Conservation (phyloP, 2,329 filamentous ascomycete species). For the Exserohilum turcica region DNA sequence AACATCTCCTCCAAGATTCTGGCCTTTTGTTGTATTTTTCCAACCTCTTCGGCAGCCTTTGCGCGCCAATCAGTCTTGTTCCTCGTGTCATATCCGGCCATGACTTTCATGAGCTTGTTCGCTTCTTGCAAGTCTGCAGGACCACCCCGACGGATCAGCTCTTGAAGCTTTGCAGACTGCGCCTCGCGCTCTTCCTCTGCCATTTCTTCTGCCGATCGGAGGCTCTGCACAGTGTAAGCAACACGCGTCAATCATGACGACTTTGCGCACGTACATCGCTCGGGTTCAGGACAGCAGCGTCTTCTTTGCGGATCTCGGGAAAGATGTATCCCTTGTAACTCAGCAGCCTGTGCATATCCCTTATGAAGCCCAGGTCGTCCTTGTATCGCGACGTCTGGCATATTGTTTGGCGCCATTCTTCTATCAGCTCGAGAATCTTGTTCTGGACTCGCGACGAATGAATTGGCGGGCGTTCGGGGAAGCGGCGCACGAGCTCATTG, state of each 20-base stretch:
- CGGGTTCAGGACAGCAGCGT: constrained; percentile 94
- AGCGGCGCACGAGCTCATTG: constrained; percentile 94
- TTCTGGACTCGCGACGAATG: constrained; percentile 85
- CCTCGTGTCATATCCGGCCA: constrained; percentile 95
- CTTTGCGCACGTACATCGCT: constrained; percentile 76
- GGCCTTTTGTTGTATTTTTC: constrained; percentile 94
- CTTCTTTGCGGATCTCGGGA: constrained; percentile 87
- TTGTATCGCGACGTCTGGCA: constrained; percentile 98
- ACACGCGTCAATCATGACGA: background rate
- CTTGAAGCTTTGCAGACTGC: constrained; percentile 97
- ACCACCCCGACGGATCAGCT: constrained; percentile 88
- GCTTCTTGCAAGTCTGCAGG: constrained; percentile 96
- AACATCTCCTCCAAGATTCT: constrained; percentile 90
- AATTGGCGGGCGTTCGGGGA: constrained; percentile 89
- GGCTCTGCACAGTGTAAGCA: constrained; percentile 64
- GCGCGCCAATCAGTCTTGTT: constrained; percentile 97
- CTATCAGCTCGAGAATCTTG: constrained; percentile 92
- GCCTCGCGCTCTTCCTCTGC: constrained; percentile 94
- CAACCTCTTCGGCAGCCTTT: constrained; percentile 94
- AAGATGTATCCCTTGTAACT: constrained; percentile 98
- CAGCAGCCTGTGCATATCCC: constrained; percentile 95
- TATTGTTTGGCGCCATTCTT: constrained; percentile 98
- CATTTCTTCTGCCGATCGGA: constrained; percentile 98
- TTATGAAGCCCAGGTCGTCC: constrained; percentile 92
- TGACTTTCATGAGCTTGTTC: constrained; percentile 97